Base-by-base conservation (phyloP, 345 rosid species). In the Zanthoxylum bungeanum region DNA sequence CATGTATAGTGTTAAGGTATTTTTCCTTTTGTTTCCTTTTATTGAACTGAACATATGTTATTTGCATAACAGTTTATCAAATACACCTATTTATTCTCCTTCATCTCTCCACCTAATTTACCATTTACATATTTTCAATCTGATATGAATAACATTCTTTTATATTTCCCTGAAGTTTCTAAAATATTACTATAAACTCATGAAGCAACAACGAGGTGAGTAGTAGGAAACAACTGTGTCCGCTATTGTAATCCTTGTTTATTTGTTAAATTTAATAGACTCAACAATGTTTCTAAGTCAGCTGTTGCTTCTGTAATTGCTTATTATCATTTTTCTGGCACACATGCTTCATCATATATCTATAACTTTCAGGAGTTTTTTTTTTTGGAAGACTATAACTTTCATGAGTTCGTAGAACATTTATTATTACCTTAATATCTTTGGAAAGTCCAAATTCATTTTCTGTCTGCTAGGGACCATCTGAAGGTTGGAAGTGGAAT, bases 401-500 rank as follows among this genome's bases (percentile, higher is more conserved):
- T n/a, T n/a, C n/a, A n/a, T n/a, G n/a, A n/a, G n/a, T n/a, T n/a
- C n/a, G n/a, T n/a, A 67, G 69, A 37, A 27, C 51, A 27, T n/a
- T 17, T 33, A 46, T 19, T 34, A 25, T 57, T 17, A 27, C 64
- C 63, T 22, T 49, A 42, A 60, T 10, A 64, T 60, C 21, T 70
- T 53, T 61, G 51, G 65, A 12, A 74, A 52, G 30, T 55, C 27
- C 50, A 25, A 71, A 56, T 61, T 47, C 65, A 55, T 39, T 77
- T 57, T 36, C 36, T 57, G 17, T 65, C 12, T 76, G 57, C 51
- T 47, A 95, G 98, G 84, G 89, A 82, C 62, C 67, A 79, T 81
- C 90, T 88, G 49, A 92, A 88, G 85, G 72, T 83, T 74, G 97
- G 99, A 67, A 80, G 66, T 75, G 99, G 91, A 82, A 81, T 70